A percentile compares a stretch with the other conserved stretches of the same genome.
Evolutionary conservation across 2,329 filamentous ascomycete species (phyloP).

Genomic region (Claviceps humidiphila): DNA sequence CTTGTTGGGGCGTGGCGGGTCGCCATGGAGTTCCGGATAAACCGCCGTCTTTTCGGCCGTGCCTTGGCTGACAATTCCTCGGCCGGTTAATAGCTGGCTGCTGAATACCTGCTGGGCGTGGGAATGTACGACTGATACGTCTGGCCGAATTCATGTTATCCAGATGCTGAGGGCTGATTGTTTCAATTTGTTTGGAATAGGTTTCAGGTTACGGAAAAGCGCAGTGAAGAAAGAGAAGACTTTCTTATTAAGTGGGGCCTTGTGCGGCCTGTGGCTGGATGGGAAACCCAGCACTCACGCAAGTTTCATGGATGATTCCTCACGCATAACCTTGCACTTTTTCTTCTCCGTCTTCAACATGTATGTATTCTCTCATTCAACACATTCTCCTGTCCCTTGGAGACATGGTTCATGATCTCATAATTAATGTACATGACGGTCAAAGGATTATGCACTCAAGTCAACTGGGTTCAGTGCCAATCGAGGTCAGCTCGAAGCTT

Average conservation of each 20-base stretch:
- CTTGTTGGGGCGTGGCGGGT: slow-evolving; percentile 21
- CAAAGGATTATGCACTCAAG: background rate
- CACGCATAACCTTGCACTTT: too few species aligned
- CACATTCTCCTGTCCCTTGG: background rate
- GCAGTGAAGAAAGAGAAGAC: background rate
- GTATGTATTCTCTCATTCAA: background rate
- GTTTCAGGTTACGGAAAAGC: background rate
- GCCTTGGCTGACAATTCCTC: slow-evolving; percentile 19
- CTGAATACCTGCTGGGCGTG: slow-evolving; percentile 3
- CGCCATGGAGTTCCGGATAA: slow-evolving; percentile 5
- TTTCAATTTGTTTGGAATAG: background rate
- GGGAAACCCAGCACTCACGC: too few species aligned
- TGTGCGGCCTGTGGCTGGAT: background rate
- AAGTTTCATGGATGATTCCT: too few species aligned
- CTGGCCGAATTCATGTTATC: background rate
- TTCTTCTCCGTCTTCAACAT: too few species aligned
- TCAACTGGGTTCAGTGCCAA: background rate
- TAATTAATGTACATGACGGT: background rate
- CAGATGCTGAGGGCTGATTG: background rate
- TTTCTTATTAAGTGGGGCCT: background rate
- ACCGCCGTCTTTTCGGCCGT: background rate
- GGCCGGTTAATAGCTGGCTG: slow-evolving; percentile 26
- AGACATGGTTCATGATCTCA: background rate
- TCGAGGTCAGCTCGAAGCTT: background rate
- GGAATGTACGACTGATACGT: background rate